These are phyloP conservation scores for Chytridium lagenaria DNA, from an alignment of 371 early-diverging fungal genomes.

Conservation along the genomic window DNA sequence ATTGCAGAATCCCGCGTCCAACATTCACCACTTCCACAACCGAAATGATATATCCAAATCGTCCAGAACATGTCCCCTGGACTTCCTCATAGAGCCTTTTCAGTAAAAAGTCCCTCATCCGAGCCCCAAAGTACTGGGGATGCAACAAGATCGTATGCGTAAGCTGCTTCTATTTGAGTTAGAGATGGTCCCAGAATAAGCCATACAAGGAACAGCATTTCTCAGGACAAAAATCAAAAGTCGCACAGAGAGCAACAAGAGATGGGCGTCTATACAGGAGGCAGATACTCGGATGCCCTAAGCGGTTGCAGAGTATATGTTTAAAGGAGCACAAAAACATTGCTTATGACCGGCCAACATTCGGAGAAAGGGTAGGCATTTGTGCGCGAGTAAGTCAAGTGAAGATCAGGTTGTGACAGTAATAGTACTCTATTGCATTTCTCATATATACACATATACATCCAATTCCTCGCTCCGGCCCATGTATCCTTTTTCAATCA, in stretches of 20 bases:
- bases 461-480: constrained; percentile 73
- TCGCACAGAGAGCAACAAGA: too few relatives aligned
- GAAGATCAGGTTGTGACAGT: too few relatives aligned
- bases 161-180: constrained; percentile 67
- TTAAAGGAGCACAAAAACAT: too few relatives aligned
- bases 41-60: constrained; percentile 88
- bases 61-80: constrained; percentile 93
- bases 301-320: too few relatives aligned
- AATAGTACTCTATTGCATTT: too few relatives aligned
- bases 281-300: too few relatives aligned
- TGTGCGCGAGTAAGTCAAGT: too few relatives aligned
- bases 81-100: constrained; percentile 89
- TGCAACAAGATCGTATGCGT: constrained; percentile 91
- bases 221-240: neutral
- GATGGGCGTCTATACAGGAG: too few relatives aligned
- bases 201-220: constrained; percentile 12
- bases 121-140: constrained; percentile 89
- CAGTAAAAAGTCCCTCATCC: constrained; percentile 75
- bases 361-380: too few relatives aligned
- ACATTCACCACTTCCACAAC: constrained; percentile 82
- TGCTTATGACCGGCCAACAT: too few relatives aligned
- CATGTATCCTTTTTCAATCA: constrained; percentile 88
- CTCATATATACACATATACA: constrained; percentile 74
- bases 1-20: constrained; percentile 85
- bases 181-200: neutral